Percentiles rank a stretch among this genome's conserved stretches.
Evolutionary conservation across 2,329 filamentous ascomycete genomes (phyloP).

Genomic region (Ophiostoma sp.): DNA sequence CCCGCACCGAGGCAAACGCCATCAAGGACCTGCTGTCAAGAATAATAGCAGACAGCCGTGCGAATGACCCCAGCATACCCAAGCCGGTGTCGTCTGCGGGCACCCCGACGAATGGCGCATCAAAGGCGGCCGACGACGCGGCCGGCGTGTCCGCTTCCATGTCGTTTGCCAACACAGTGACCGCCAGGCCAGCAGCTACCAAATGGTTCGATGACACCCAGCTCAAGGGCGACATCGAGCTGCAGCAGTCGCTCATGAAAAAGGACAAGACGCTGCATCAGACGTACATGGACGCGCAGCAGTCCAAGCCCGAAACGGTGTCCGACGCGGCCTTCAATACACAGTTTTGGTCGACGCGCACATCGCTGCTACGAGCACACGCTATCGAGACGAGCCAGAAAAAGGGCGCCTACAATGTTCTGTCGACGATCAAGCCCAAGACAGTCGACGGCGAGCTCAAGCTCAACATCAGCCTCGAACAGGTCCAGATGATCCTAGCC

Average conservation of each 20-base stretch:
- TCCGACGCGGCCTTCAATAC: slow-evolving; percentile 74
- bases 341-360: slow-evolving; percentile 90
- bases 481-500: slow-evolving; percentile 85
- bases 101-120: slow-evolving; percentile 28
- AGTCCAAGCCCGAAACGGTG: slow-evolving; percentile 78
- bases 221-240: slow-evolving; percentile 68
- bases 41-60: slow-evolving; percentile 66
- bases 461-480: slow-evolving; percentile 76
- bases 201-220: slow-evolving; percentile 75
- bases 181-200: slow-evolving; percentile 49
- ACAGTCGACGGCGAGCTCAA: slow-evolving; percentile 69
- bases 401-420: slow-evolving; percentile 85
- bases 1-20: slow-evolving; percentile 75
- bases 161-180: slow-evolving; percentile 68
- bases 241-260: slow-evolving; percentile 85
- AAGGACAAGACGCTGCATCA: slow-evolving; percentile 68
- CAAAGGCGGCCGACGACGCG: slow-evolving; percentile 27
- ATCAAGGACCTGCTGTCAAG: slow-evolving; percentile 77
- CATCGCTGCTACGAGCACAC: slow-evolving; percentile 80
- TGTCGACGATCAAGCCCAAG: slow-evolving; percentile 80
- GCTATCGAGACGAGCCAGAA: slow-evolving; percentile 84
- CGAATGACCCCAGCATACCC: slow-evolving; percentile 44
- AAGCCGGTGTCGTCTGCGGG: slow-evolving; percentile 39
- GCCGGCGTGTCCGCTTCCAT: slow-evolving; percentile 60
- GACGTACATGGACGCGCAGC: slow-evolving; percentile 80